Percentiles rank a stretch among this genome's conserved stretches.
phyloP scores from a whole-genome alignment of 495 filamentous ascomycete species.

The Xylaria scruposa region DNA sequence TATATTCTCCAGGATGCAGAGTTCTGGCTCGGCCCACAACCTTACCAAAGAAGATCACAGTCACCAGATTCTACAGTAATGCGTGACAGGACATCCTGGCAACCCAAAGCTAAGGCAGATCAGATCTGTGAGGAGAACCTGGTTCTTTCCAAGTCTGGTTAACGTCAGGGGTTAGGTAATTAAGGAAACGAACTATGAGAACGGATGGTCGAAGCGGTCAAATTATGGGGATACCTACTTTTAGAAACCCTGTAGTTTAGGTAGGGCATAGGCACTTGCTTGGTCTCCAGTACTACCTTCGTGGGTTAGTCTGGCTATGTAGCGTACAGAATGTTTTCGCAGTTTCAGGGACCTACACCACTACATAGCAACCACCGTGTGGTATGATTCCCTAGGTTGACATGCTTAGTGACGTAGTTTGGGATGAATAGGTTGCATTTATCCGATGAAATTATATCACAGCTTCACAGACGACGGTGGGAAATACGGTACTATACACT shows the following conservation, averaged over 20 bases:
- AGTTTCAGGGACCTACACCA: not conserved
- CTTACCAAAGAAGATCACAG: not conserved
- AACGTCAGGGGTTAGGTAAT: not conserved
- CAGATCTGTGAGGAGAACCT: slow-evolving; percentile 28
- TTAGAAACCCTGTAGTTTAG: too few relatives aligned
- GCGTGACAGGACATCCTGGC: slow-evolving; percentile 14
- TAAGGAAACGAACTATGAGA: not conserved
- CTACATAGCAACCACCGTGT: not conserved
- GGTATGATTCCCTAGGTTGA: not conserved
- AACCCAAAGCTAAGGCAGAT: slow-evolving; percentile 18
- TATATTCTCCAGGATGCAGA: not conserved
- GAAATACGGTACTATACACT: not conserved
- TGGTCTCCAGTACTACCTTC: too few relatives aligned
- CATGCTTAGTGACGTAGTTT: not conserved
- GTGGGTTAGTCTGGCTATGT: too few relatives aligned
- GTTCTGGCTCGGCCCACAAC: not conserved
- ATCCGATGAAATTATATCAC: not conserved
- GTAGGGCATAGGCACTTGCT: too few relatives aligned
- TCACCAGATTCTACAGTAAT: not conserved
- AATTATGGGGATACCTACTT: slow-evolving; percentile 4
- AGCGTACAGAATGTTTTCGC: too few relatives aligned
- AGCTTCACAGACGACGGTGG: not conserved
- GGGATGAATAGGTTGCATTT: not conserved
- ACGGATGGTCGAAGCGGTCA: slow-evolving; percentile 13
- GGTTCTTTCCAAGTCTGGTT: slow-evolving; percentile 22